Percentiles rank a stretch among this genome's conserved stretches.
These are phyloP conservation scores for Hypocrella siamensis DNA, from an alignment of 2,329 filamentous ascomycete genomes.

Conservation along the genomic window DNA sequence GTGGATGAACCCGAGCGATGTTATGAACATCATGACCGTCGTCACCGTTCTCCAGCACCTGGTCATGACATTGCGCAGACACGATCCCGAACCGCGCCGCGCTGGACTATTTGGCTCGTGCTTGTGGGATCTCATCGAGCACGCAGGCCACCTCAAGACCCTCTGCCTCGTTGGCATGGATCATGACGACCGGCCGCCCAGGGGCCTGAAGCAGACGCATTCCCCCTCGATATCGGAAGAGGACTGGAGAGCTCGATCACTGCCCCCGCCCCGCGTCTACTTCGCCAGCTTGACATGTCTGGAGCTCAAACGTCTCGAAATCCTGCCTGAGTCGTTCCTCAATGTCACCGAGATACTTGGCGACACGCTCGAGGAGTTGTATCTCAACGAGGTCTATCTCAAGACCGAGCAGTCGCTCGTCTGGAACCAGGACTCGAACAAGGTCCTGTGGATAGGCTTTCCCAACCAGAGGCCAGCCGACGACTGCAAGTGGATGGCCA, in stretches of 20 bases:
- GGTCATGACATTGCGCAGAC: conserved; percentile 28
- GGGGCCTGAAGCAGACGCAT: conserved; percentile 21
- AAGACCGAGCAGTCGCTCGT: conserved; percentile 21
- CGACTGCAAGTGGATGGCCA: conserved; percentile 25
- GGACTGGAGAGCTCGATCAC: conserved; percentile 22
- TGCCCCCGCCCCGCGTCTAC: conserved; percentile 20
- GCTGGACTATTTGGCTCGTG: conserved; percentile 25
- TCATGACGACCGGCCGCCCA: conserved; percentile 20
- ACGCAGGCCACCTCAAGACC: conserved; percentile 26
- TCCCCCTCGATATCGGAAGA: conserved; percentile 17
- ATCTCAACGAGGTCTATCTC: conserved; percentile 28
- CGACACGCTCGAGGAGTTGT: conserved; percentile 25
- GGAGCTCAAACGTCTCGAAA: conserved; percentile 26
- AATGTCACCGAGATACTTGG: conserved; percentile 18
- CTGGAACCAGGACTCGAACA: conserved; percentile 16
- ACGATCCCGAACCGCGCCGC: conserved; percentile 19
- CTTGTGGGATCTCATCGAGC: conserved; percentile 33
- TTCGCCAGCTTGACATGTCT: conserved; percentile 23
- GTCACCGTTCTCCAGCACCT: conserved; percentile 27
- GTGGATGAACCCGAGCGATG: conserved; percentile 34
- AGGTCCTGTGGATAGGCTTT: conserved; percentile 28
- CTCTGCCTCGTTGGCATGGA: conserved; percentile 32
- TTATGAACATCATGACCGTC: conserved; percentile 29
- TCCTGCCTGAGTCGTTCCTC: conserved; percentile 20
- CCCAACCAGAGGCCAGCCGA: conserved; percentile 23